A percentile compares a stretch with the other conserved stretches of the same genome.
Evolutionary conservation across 2,329 filamentous ascomycete species (phyloP).

Genomic region (Sclerotinia trifoliorum): DNA sequence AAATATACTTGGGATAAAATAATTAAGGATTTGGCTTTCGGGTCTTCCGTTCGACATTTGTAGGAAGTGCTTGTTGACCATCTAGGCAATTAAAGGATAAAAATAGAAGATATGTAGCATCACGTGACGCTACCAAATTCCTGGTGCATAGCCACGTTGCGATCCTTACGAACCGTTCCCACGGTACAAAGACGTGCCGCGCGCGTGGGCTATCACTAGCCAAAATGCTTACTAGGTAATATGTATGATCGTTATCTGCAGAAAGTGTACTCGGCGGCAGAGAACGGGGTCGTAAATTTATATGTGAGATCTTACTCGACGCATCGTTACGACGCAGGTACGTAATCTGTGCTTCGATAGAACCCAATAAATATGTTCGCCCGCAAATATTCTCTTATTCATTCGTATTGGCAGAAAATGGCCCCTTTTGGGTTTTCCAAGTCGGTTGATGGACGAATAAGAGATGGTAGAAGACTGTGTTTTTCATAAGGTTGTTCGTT

Average conservation of each 20-base stretch:
- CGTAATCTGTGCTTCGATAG: not conserved
- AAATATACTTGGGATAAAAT: not conserved
- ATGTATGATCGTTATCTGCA: constrained; percentile 3
- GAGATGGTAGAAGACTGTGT: not conserved
- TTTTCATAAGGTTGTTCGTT: not conserved
- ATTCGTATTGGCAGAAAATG: not conserved
- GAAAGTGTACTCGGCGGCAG: not conserved
- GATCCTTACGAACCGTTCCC: constrained; percentile 2
- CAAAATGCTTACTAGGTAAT: not conserved
- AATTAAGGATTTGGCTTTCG: not conserved
- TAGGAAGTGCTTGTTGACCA: constrained; percentile 6
- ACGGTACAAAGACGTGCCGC: constrained; percentile 6
- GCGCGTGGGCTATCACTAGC: not conserved
- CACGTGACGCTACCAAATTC: constrained; percentile 1
- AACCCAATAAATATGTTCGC: not conserved
- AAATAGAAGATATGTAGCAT: not conserved
- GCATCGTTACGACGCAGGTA: not conserved
- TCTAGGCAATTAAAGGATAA: no score
- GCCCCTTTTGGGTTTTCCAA: not conserved
- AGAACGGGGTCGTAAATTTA: not conserved
- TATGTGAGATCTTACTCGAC: no score
- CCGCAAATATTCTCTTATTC: not conserved
- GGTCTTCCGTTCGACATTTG: constrained; percentile 7
- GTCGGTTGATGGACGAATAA: not conserved
- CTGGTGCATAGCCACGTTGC: constrained; percentile 2